Base-by-base conservation (phyloP, 2,329 filamentous ascomycete genomes). In the Arthrobotrys musiformis region DNA sequence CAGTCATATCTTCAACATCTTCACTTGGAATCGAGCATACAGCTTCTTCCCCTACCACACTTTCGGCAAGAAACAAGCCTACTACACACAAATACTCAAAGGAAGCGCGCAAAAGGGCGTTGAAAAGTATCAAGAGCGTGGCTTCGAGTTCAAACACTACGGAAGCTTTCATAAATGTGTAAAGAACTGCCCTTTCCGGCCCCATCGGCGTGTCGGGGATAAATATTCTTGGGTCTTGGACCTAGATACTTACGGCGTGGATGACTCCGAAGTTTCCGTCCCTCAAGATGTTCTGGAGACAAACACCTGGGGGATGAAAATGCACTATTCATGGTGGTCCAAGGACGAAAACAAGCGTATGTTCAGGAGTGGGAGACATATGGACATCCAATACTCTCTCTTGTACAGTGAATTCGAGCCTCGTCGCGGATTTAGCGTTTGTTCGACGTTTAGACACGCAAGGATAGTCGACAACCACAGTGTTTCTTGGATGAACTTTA, bases 1-100 rank as follows among this genome's bases (percentile, higher is more conserved):
- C 11, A 73, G 61, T 1, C 74, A 73, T 22, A 73, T 73, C 13
- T 73, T 78, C 61, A 78, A 78, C 33, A 68, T 78, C 11, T 64
- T 72, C 40, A 72, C 74, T 3, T 78, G 74, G 74, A 67, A 73
- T 9, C 48, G 40, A 33, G 68, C 68, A 9, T 78, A 78, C 26
- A 68, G 68, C 22, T 40, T 78, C 9, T 78, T 78, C 42, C 74
- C 74, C 4, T 72, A 72, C 24, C 69, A 73, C 40, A 78, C 68
- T 6, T 73, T 78, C 61, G 13, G 13, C 42, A 37, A 69, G 17
- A 66, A 66, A 2, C 19, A 58, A 8, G 68, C 68, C 0, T 73
- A 37, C 24, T 68, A 62, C 56, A 68, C 69, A 15, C 26, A 67
- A 8, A 0, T 2, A 4, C 35, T 54, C 7, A 68, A 50, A 6